These are phyloP conservation scores for Aspergillus sclerotioniger DNA, from an alignment of 495 filamentous ascomycete genomes.

Conservation along the genomic window DNA sequence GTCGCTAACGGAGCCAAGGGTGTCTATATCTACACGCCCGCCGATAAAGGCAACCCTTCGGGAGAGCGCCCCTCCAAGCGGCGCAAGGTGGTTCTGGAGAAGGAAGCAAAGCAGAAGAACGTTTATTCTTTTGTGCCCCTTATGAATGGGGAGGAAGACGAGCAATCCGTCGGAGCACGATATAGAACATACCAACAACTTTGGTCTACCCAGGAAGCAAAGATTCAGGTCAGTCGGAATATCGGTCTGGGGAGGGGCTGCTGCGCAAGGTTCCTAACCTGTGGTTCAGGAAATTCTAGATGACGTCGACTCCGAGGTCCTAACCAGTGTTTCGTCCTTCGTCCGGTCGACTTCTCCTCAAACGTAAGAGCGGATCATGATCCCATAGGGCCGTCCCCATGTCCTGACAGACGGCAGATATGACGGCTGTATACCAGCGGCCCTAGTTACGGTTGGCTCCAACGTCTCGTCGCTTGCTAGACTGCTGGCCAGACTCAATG, in stretches of 20 bases:
- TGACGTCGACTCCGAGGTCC: constrained; percentile 52
- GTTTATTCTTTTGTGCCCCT: constrained; percentile 55
- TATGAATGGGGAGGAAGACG: constrained; percentile 59
- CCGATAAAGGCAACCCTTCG: constrained; percentile 32
- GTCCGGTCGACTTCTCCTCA: constrained; percentile 50
- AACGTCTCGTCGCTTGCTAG: constrained; percentile 75
- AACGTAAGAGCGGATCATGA: constrained; percentile 29
- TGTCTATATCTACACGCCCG: constrained; percentile 68
- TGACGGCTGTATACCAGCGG: constrained; percentile 65
- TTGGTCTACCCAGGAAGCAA: constrained; percentile 66
- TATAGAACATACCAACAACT: constrained; percentile 59
- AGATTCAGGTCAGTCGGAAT: constrained; percentile 62
- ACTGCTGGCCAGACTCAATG: constrained; percentile 64
- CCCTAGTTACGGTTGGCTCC: constrained; percentile 80
- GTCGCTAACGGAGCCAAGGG: constrained; percentile 45
- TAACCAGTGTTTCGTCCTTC: constrained; percentile 68
- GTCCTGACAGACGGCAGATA: constrained; percentile 31
- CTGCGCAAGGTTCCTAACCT: constrained; percentile 5
- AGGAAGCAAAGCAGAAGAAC: constrained; percentile 17
- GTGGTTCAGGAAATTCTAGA: constrained; percentile 33
- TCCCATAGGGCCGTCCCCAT: not conserved
- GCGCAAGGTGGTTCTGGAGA: constrained; percentile 49
- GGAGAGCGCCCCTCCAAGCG: constrained; percentile 61
- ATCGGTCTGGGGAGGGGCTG: not conserved
- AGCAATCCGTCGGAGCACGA: constrained; percentile 51